Evolutionary conservation across 2,329 filamentous ascomycete species (phyloP).

Genomic region (Alternaria gaisen): DNA sequence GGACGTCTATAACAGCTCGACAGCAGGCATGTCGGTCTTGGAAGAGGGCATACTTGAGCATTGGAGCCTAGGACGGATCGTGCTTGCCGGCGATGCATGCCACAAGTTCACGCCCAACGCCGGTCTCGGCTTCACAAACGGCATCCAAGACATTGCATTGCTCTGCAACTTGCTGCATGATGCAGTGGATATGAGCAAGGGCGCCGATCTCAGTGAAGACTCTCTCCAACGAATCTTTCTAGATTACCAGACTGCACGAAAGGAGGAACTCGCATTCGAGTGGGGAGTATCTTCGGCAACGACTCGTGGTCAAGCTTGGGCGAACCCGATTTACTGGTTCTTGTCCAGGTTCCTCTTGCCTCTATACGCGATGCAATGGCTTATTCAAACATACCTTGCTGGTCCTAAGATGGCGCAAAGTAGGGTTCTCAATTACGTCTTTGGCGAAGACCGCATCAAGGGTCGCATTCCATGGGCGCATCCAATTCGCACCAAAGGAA

Average conservation of each 20-base stretch:
- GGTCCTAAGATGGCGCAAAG: background rate
- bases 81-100: conserved; percentile 5
- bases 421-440: conserved; percentile 2
- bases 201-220: background rate
- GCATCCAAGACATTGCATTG: conserved; percentile 1
- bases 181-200: background rate
- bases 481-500: background rate
- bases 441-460: conserved; percentile 1
- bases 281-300: background rate
- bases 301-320: background rate
- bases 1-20: conserved; percentile 3
- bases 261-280: background rate
- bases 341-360: background rate
- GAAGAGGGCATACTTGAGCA: conserved; percentile 7
- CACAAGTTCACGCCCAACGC: conserved; percentile 11
- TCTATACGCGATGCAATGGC: background rate
- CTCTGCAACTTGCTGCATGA: conserved; percentile 3
- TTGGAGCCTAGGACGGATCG: conserved; percentile 1
- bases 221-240: background rate
- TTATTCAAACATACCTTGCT: background rate
- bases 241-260: background rate
- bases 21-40: conserved; percentile 2
- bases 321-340: conserved; percentile 1
- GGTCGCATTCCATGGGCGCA: conserved; percentile 3
- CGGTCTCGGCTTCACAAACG: background rate